Evolutionary conservation across 139 green algal genomes (phyloP).

Genomic region (Chlamydomonas eustigma): DNA sequence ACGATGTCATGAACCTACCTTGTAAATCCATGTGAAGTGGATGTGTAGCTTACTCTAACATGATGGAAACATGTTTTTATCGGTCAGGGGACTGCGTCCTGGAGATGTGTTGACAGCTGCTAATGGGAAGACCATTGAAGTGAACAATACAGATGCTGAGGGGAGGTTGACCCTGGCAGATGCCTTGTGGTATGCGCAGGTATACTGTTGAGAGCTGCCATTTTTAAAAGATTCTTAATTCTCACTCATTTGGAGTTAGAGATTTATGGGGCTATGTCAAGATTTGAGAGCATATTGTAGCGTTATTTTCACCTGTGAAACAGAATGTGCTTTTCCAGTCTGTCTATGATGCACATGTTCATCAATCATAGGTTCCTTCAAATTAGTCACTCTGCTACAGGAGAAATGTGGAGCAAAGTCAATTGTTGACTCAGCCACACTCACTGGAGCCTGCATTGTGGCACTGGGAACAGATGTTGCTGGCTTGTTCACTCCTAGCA

Average conservation of each 20-base stretch:
- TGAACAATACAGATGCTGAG: slow-evolving; percentile 85
- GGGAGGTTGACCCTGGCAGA: slow-evolving; percentile 90
- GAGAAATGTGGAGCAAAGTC: slow-evolving; percentile 42
- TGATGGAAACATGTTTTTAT: background rate
- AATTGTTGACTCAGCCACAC: slow-evolving; percentile 91
- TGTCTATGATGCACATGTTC: too few species aligned
- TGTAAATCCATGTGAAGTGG: too few species aligned
- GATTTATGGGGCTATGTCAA: too few species aligned
- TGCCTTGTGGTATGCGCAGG: slow-evolving; percentile 89
- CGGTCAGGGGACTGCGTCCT: slow-evolving; percentile 66
- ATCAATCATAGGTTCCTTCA: too few species aligned
- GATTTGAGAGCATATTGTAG: too few species aligned
- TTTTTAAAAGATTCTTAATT: too few species aligned
- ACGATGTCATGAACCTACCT: too few species aligned
- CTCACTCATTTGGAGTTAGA: too few species aligned
- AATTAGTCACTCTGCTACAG: slow-evolving; percentile 31
- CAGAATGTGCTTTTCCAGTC: too few species aligned
- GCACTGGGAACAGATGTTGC: slow-evolving; percentile 80
- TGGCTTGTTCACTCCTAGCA: slow-evolving; percentile 71
- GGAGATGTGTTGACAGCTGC: slow-evolving; percentile 91
- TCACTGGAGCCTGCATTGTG: slow-evolving; percentile 72
- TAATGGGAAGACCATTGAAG: slow-evolving; percentile 88
- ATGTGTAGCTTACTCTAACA: too few species aligned
- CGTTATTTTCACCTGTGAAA: too few species aligned
- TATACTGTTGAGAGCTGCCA: too few species aligned